Evolutionary conservation across 2,329 filamentous ascomycete species (phyloP).

Genomic region (Berkeleyomyces basicola): DNA sequence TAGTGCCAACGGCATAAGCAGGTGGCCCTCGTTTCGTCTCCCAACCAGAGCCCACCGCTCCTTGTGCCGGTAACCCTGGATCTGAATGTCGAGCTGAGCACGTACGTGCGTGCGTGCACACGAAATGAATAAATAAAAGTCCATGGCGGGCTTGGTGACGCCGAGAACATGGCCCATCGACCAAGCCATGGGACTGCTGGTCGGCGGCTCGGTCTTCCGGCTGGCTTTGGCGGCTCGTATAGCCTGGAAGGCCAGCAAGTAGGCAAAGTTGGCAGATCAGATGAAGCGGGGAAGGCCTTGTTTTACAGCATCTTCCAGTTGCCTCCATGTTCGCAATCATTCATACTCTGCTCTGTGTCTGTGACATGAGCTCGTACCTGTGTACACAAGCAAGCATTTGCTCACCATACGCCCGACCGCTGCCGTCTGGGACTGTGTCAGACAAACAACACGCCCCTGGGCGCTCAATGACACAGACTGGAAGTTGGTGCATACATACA

Average conservation of each 20-base stretch:
- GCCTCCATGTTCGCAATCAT: background rate
- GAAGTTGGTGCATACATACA: no score
- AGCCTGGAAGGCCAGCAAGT: background rate
- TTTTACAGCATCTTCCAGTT: no score
- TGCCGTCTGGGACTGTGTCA: no score
- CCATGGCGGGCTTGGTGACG: no score
- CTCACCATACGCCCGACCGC: no score
- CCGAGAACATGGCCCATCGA: background rate
- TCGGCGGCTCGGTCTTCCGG: background rate
- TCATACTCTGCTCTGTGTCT: background rate
- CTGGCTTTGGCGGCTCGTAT: background rate
- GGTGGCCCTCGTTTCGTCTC: background rate
- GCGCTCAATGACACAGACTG: no score
- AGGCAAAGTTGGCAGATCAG: conserved; percentile 1
- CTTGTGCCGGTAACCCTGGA: background rate
- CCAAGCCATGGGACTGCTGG: background rate
- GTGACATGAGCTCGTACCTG: background rate
- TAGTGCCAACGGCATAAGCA: no score
- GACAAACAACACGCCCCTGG: no score
- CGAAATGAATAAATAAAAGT: background rate
- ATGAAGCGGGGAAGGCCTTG: background rate
- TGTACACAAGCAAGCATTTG: no score
- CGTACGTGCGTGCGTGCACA: background rate
- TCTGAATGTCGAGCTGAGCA: background rate
- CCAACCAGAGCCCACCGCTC: background rate